Percentiles rank a stretch among this genome's conserved stretches.
phyloP scores from a whole-genome alignment of 2,329 filamentous ascomycete species.

The Scedosporium boydii region DNA sequence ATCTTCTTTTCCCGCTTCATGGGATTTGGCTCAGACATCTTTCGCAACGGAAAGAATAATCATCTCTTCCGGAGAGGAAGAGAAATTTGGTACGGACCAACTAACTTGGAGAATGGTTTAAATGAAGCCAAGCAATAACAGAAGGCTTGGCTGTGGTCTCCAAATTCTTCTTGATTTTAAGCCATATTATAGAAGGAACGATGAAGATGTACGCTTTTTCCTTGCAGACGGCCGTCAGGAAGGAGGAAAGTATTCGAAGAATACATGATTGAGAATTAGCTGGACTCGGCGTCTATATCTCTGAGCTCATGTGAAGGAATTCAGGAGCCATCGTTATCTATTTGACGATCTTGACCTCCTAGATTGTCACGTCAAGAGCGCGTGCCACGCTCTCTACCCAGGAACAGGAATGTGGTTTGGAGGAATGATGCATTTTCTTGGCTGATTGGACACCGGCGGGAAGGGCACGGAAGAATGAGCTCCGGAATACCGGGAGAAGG shows the following conservation, averaged over 20 bases:
- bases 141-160: neutral
- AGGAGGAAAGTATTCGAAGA: neutral
- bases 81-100: neutral
- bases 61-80: neutral
- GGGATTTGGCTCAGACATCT: neutral
- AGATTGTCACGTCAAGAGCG: neutral
- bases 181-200: neutral
- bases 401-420: neutral
- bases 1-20: neutral
- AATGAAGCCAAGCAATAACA: constrained; percentile 2
- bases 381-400: neutral
- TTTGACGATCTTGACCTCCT: neutral
- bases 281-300: neutral
- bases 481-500: neutral
- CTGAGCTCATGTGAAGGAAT: neutral
- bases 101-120: neutral
- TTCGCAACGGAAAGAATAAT: neutral
- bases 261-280: neutral
- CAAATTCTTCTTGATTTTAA: neutral
- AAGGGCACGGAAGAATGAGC: neutral
- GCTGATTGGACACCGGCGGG: too few relatives aligned
- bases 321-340: neutral
- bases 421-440: neutral
- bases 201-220: neutral
- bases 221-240: too few relatives aligned